Percentiles rank a stretch among this genome's conserved stretches.
Conservation (phyloP, 345 rosid species). For the Populus deltoides region DNA sequence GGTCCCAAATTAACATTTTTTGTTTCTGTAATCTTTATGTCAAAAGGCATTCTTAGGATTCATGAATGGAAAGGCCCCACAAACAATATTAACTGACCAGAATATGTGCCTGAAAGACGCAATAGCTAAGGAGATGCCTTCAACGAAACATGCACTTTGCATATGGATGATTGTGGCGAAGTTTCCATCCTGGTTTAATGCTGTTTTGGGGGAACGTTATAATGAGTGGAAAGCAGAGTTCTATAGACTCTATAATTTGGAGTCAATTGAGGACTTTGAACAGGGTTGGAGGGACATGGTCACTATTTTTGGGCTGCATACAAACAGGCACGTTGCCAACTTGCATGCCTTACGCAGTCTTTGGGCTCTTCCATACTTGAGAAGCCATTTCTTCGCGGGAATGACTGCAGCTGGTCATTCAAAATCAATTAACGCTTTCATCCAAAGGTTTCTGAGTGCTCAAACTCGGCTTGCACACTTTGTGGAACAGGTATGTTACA, state of each 20-base stretch:
- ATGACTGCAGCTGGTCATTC: conserved; percentile 73
- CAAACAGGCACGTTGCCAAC: conserved; percentile 77
- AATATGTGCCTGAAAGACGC: conserved; percentile 93
- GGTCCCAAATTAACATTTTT: conserved; percentile 11
- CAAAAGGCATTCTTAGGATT: conserved; percentile 70
- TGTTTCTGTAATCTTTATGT: conserved; percentile 19
- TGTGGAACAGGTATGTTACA: conserved; percentile 70
- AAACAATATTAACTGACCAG: conserved; percentile 85
- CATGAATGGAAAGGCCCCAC: conserved; percentile 93
- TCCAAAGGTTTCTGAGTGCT: conserved; percentile 86
- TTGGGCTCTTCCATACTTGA: conserved; percentile 91
- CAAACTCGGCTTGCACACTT: conserved; percentile 89
- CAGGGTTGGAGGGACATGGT: conserved; percentile 94
- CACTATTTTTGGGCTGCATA: conserved; percentile 68
- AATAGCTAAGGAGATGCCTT: conserved; percentile 76
- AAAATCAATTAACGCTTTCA: conserved; percentile 81
- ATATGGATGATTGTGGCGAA: conserved; percentile 95
- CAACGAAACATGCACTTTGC: conserved; percentile 85
- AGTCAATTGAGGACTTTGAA: conserved; percentile 79
- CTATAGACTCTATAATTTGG: conserved; percentile 75
- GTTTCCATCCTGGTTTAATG: conserved; percentile 95
- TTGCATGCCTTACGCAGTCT: conserved; percentile 59
- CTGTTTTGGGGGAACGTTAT: conserved; percentile 84
- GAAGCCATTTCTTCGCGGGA: conserved; percentile 85
- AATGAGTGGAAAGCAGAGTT: conserved; percentile 95